Conservation (phyloP, 169 alveolate genomes). For the Eimeria sp. region DNA sequence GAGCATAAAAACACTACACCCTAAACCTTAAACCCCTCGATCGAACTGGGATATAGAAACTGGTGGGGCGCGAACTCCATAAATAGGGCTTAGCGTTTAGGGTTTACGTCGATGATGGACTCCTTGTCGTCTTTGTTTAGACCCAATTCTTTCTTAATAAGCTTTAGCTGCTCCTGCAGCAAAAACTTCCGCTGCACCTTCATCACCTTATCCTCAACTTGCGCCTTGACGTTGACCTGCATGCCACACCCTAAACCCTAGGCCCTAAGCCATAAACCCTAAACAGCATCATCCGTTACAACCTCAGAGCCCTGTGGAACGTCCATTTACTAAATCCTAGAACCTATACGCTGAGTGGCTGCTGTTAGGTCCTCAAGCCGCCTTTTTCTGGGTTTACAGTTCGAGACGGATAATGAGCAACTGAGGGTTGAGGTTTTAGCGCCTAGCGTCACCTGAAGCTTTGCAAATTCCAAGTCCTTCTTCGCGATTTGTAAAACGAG, state of each 20-base stretch:
- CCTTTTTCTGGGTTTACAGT: background rate
- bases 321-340: background rate
- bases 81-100: constrained; percentile 5
- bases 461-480: constrained; percentile 90
- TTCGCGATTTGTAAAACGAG: constrained; percentile 90
- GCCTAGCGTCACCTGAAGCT: constrained; percentile 79
- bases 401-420: background rate
- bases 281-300: background rate
- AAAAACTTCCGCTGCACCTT: constrained; percentile 90
- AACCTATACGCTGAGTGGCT: background rate
- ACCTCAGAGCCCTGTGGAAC: too few relatives aligned
- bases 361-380: background rate
- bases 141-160: constrained; percentile 92
- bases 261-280: constrained; percentile 6
- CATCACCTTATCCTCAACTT: constrained; percentile 89
- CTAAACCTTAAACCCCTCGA: background rate
- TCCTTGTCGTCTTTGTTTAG: constrained; percentile 90
- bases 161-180: constrained; percentile 90
- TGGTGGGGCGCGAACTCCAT: background rate
- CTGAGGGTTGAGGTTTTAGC: background rate
- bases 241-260: background rate
- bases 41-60: background rate
- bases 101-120: constrained; percentile 84
- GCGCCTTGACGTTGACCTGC: constrained; percentile 87
- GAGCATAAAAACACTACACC: background rate